Conservation (phyloP, 306 rosid genomes). For the Glycine latifolia region DNA sequence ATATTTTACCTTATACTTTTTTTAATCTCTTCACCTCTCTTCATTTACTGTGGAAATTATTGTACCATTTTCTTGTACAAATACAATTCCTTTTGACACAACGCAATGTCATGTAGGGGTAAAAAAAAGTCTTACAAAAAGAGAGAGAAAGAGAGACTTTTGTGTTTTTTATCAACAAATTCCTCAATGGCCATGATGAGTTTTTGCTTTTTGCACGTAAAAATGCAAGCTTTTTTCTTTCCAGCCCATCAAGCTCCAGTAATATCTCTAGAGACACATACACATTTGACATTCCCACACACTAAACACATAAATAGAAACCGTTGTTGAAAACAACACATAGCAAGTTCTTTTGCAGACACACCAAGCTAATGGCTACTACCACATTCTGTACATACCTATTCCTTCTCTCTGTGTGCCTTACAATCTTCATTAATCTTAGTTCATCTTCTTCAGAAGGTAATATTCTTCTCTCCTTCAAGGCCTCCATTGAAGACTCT, state of each 20-base stretch:
- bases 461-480: slow-evolving; percentile 75
- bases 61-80: not conserved
- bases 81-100: not conserved
- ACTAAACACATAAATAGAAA: slow-evolving; percentile 36
- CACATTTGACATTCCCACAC: slow-evolving; percentile 34
- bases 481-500: slow-evolving; percentile 73
- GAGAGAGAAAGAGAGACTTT: not conserved
- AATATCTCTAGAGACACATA: slow-evolving; percentile 15
- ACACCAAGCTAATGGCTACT: slow-evolving; percentile 71
- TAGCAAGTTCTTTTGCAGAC: slow-evolving; percentile 46
- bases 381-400: slow-evolving; percentile 54
- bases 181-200: slow-evolving; percentile 50
- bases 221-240: slow-evolving; percentile 42
- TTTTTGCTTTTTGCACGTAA: slow-evolving; percentile 46
- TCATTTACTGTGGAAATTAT: not conserved
- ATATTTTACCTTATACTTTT: not conserved
- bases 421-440: slow-evolving; percentile 50
- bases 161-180: slow-evolving; percentile 31
- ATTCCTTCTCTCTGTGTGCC: slow-evolving; percentile 58
- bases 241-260: slow-evolving; percentile 44
- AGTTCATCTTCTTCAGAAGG: slow-evolving; percentile 59
- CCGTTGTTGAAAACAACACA: slow-evolving; percentile 32
- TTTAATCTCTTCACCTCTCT: not conserved
- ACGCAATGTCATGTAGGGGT: not conserved
- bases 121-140: not conserved